A percentile compares a stretch with the other conserved stretches of the same genome.
Conservation (phyloP, 2,329 filamentous ascomycete genomes). For the Penicillium sp. region DNA sequence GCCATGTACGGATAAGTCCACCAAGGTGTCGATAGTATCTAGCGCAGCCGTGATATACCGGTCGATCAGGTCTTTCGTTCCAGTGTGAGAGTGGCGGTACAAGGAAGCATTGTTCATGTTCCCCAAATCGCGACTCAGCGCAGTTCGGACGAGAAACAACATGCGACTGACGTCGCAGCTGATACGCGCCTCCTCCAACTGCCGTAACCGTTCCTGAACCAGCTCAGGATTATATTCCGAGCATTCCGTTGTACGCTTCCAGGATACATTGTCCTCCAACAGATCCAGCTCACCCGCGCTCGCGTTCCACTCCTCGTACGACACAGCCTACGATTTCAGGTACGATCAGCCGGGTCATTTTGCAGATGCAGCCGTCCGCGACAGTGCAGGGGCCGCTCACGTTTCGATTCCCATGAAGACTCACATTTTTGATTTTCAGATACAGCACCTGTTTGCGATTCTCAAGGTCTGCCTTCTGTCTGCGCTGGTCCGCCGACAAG, state of each 20-base stretch:
- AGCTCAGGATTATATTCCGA: conserved; percentile 66
- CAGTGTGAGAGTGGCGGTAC: conserved; percentile 77
- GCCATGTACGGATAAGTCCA: conserved; percentile 54
- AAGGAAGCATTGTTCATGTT: conserved; percentile 78
- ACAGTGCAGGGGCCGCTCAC: conserved; percentile 1
- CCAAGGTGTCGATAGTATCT: conserved; percentile 64
- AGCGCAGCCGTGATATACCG: conserved; percentile 75
- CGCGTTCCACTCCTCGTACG: conserved; percentile 65
- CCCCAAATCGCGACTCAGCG: conserved; percentile 72
- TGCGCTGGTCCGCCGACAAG: conserved; percentile 47
- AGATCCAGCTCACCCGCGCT: conserved; percentile 72
- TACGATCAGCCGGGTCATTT: conserved; percentile 8
- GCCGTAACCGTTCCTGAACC: conserved; percentile 61
- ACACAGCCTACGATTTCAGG: conserved; percentile 52
- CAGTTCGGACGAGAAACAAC: conserved; percentile 73
- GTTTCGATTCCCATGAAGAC: conserved; percentile 21
- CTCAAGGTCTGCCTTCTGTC: conserved; percentile 44
- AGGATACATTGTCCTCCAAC: conserved; percentile 71
- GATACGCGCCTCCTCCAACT: conserved; percentile 67
- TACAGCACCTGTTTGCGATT: conserved; percentile 59
- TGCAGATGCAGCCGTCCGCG: conserved; percentile 6
- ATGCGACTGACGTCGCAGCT: conserved; percentile 68
- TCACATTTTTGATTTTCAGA: conserved; percentile 60
- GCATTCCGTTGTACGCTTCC: conserved; percentile 66
- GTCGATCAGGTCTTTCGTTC: conserved; percentile 83